Conservation (phyloP, 2,329 filamentous ascomycete genomes). For the Xylariaceae sp. region DNA sequence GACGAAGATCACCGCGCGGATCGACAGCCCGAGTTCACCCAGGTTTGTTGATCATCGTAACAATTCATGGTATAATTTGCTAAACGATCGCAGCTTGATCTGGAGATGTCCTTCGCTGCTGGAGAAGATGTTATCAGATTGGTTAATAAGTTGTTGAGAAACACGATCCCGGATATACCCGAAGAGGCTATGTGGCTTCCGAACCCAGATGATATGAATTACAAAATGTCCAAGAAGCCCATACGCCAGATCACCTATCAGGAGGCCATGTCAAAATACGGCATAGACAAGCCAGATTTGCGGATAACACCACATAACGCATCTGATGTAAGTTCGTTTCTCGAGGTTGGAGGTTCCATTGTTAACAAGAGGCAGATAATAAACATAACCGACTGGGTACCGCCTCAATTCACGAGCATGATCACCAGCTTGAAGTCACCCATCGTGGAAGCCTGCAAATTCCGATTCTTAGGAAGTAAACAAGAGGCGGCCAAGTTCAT, state of each 20-base stretch:
- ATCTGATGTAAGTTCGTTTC: slow-evolving; percentile 47
- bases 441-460: slow-evolving; percentile 67
- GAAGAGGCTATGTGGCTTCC: slow-evolving; percentile 25
- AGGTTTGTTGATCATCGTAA: slow-evolving; percentile 47
- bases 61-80: slow-evolving; percentile 7
- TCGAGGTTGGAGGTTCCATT: not conserved
- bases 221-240: not conserved
- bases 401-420: slow-evolving; percentile 63
- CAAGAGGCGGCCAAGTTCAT: slow-evolving; percentile 40
- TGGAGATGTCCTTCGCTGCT: slow-evolving; percentile 85
- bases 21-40: slow-evolving; percentile 93
- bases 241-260: slow-evolving; percentile 50
- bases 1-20: slow-evolving; percentile 92
- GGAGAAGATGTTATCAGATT: slow-evolving; percentile 62
- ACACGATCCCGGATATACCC: slow-evolving; percentile 29
- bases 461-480: slow-evolving; percentile 51
- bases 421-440: slow-evolving; percentile 65
- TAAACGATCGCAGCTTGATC: slow-evolving; percentile 60
- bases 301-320: slow-evolving; percentile 49
- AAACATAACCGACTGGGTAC: slow-evolving; percentile 58
- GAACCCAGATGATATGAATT: not conserved
- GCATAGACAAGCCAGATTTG: slow-evolving; percentile 88
- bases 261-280: slow-evolving; percentile 72
- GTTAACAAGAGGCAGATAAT: slow-evolving; percentile 49
- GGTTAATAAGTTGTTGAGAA: slow-evolving; percentile 47